Base-by-base conservation (phyloP, 305 asterid species). In the Nicotiana rustica region DNA sequence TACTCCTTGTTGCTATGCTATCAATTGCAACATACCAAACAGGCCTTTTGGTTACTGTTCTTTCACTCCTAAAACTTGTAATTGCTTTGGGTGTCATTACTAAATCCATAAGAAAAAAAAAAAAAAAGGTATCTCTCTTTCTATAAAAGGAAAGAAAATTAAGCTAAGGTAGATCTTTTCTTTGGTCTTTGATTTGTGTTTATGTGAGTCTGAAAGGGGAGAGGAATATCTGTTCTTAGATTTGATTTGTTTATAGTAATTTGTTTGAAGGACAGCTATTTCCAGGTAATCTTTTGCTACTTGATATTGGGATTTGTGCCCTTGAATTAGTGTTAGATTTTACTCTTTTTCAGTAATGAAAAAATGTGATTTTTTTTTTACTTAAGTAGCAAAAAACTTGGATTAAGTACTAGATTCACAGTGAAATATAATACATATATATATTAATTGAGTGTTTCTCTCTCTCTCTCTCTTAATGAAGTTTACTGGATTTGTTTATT, bases 41-140 rank as follows among this genome's bases (percentile, higher is more conserved):
- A 92, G 97, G 91, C 99, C 99, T 81, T 96, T 95, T 88, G 99
- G 99, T 1, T 93, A 85, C 92, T 96, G 98, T 78, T 91, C 99
- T 59, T 96, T 96, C 90, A 93, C 97, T 86, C 99, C 98, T 88
- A 95, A 90, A 91, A 91, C 98, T 18, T 96, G 99, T 81, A 93
- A 93, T 90, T 96, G 99, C 90, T 92, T 96, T 81, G 92, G 93
- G 68, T 96, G 99, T 91, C 97, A 95, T 87, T 69, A 92, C 91
- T 96, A 85, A 85, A 17, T 15, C 65, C 79, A 67, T 25, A 59
- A 60, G 81, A 62, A 61, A 70, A 60, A 41, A 79, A 49, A 14
- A 31, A 31, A 31, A 78, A 19, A 82, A 25, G 25, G 65, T 52
- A 75, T 10, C 68, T 81, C 83, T 71, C 83, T 67, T 55, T 31